A percentile compares a stretch with the other conserved stretches of the same genome.
Conservation (phyloP, 805 yeast genomes). For the Wickerhamomyces ciferrii region DNA sequence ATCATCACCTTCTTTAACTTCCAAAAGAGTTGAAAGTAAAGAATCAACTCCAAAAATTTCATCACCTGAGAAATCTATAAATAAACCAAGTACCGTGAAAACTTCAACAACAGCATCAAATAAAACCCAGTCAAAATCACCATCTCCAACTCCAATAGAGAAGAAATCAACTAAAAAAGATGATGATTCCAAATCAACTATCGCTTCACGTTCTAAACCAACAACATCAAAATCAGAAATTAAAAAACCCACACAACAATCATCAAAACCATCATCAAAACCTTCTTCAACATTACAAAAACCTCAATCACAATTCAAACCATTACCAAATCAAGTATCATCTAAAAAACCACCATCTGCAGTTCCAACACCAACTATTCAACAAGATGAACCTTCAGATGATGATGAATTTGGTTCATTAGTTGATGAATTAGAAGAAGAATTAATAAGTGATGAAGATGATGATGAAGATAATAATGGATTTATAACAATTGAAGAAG, state of each 20-base stretch:
- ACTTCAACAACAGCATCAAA: background rate
- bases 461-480: constrained; percentile 1
- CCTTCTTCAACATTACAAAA: constrained; percentile 4
- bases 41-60: background rate
- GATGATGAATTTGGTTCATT: constrained; percentile 18
- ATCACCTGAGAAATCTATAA: background rate
- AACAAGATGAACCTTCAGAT: constrained; percentile 1
- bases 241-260: constrained; percentile 1
- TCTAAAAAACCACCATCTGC: constrained; percentile 17
- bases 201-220: too few species aligned
- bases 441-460: constrained; percentile 6
- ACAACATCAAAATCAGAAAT: background rate
- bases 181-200: background rate
- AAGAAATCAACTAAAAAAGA: background rate
- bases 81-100: background rate
- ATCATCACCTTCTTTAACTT: background rate
- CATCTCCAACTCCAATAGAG: background rate
- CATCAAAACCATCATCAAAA: background rate
- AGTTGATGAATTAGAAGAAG: constrained; percentile 21
- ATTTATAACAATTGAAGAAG: constrained; percentile 9
- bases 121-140: background rate
- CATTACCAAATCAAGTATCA: constrained; percentile 5
- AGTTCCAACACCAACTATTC: constrained; percentile 10
- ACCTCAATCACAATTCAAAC: constrained; percentile 2
- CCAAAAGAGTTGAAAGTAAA: background rate